Conservation (phyloP, 1,139 yeast species). For the Yamadazyma taylorii region DNA sequence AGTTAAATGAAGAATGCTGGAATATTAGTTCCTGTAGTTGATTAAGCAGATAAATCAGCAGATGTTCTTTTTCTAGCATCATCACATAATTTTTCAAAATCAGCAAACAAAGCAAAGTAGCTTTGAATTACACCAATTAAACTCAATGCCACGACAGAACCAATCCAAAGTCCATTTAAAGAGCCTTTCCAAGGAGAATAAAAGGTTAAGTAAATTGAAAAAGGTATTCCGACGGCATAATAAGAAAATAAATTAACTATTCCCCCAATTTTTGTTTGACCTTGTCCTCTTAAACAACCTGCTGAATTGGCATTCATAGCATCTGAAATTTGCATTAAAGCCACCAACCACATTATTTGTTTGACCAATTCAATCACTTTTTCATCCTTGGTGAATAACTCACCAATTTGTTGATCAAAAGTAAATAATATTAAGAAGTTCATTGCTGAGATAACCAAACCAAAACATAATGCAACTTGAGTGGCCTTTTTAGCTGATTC, state of each 20-base stretch:
- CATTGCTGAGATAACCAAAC: conserved; percentile 39
- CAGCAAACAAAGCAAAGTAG: conserved; percentile 41
- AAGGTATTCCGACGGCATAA: conserved; percentile 53
- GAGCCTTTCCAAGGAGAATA: conserved; percentile 44
- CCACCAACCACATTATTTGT: conserved; percentile 52
- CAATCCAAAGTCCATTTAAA: conserved; percentile 56
- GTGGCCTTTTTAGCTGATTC: conserved; percentile 48
- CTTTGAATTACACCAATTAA: conserved; percentile 55
- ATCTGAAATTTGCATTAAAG: conserved; percentile 57
- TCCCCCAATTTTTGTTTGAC: conserved; percentile 60
- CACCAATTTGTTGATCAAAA: conserved; percentile 39
- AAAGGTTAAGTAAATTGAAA: conserved; percentile 50
- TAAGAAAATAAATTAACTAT: conserved; percentile 53
- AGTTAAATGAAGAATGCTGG: no score
- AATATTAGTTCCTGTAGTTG: no score
- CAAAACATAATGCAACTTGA: conserved; percentile 45
- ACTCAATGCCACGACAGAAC: conserved; percentile 50
- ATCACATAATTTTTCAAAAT: conserved; percentile 38
- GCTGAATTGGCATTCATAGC: conserved; percentile 61
- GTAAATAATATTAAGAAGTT: conserved; percentile 41
- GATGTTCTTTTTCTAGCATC: conserved; percentile 43
- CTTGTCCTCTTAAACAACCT: conserved; percentile 59
- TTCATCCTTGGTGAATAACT: conserved; percentile 41
- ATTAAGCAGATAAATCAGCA: conserved; percentile 10
- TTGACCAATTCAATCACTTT: conserved; percentile 41